A percentile compares a stretch with the other conserved stretches of the same genome.
These are phyloP conservation scores for Coniochaeta hoffmannii DNA, from an alignment of 2,329 filamentous ascomycete species.

Conservation along the genomic window DNA sequence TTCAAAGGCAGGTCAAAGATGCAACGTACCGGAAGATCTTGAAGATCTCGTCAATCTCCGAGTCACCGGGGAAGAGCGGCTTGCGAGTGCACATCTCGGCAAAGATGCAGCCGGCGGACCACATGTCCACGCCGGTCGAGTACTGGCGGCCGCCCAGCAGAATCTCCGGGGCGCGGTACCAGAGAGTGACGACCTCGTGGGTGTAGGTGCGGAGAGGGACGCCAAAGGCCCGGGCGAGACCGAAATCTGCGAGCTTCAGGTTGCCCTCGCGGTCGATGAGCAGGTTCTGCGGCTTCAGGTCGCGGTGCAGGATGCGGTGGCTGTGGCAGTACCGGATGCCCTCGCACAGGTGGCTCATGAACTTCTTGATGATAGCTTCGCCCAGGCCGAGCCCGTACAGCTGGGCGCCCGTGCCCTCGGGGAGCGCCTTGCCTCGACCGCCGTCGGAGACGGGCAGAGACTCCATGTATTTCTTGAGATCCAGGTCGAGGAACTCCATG, in stretches of 20 bases:
- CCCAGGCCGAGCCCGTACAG: slow-evolving; percentile 64
- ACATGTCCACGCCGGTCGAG: slow-evolving; percentile 91
- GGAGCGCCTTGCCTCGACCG: slow-evolving; percentile 72
- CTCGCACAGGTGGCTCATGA: slow-evolving; percentile 78
- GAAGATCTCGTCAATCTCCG: slow-evolving; percentile 90
- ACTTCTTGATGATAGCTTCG: slow-evolving; percentile 79
- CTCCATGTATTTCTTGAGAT: slow-evolving; percentile 94
- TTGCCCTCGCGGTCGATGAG: slow-evolving; percentile 81
- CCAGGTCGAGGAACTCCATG: slow-evolving; percentile 79
- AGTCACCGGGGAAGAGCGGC: slow-evolving; percentile 81
- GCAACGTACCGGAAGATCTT: slow-evolving; percentile 78
- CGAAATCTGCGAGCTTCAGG: slow-evolving; percentile 80
- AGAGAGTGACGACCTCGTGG: slow-evolving; percentile 85
- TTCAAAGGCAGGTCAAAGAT: background rate
- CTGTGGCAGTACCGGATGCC: slow-evolving; percentile 80
- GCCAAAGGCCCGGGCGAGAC: slow-evolving; percentile 80
- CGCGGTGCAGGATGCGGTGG: slow-evolving; percentile 75
- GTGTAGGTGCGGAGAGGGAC: slow-evolving; percentile 84
- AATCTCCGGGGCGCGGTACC: slow-evolving; percentile 84
- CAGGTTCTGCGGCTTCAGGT: slow-evolving; percentile 81
- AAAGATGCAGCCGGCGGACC: slow-evolving; percentile 86
- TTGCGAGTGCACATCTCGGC: slow-evolving; percentile 90
- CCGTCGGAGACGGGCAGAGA: slow-evolving; percentile 73
- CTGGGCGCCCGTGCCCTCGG: slow-evolving; percentile 60
- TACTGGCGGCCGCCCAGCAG: slow-evolving; percentile 81